phyloP scores from a whole-genome alignment of 352 stramenopile species.

The Pythium pyrilobum region DNA sequence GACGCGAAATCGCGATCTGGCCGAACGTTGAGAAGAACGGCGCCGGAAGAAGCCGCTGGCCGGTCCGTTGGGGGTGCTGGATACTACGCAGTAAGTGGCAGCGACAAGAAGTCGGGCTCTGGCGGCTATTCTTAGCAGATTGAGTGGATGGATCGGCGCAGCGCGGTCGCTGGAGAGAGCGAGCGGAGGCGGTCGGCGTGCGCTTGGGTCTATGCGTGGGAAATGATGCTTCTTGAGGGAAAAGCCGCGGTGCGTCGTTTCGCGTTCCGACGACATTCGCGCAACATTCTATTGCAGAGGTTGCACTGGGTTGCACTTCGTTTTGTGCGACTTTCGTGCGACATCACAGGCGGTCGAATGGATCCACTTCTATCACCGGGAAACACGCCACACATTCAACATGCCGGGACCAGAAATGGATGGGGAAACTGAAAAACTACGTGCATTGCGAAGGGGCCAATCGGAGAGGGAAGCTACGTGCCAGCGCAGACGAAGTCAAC shows the following conservation, averaged over 20 bases:
- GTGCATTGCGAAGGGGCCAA: slow-evolving; percentile 6
- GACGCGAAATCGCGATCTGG: too few species aligned
- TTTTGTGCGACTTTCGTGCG: background rate
- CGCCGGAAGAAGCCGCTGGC: slow-evolving; percentile 5
- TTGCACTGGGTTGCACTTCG: background rate
- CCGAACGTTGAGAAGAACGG: slow-evolving; percentile 8
- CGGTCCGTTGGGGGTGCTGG: background rate
- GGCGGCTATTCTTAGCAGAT: slow-evolving; percentile 9
- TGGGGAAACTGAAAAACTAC: slow-evolving; percentile 2
- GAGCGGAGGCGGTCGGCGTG: too few species aligned
- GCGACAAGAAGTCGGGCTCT: background rate
- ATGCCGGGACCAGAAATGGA: background rate
- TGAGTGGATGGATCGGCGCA: background rate
- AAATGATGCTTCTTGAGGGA: too few species aligned
- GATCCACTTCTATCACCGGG: background rate
- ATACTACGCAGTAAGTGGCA: too few species aligned
- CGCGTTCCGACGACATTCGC: slow-evolving; percentile 7
- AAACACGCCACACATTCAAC: too few species aligned
- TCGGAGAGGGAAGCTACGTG: background rate
- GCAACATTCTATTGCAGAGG: background rate
- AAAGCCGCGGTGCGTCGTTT: slow-evolving; percentile 5
- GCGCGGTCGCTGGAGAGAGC: too few species aligned
- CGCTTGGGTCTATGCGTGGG: too few species aligned
- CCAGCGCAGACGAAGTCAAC: slow-evolving; percentile 6
- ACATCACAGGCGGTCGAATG: background rate